Base-by-base conservation (phyloP, 768 basidiomycete species). In the Suillus paluster region DNA sequence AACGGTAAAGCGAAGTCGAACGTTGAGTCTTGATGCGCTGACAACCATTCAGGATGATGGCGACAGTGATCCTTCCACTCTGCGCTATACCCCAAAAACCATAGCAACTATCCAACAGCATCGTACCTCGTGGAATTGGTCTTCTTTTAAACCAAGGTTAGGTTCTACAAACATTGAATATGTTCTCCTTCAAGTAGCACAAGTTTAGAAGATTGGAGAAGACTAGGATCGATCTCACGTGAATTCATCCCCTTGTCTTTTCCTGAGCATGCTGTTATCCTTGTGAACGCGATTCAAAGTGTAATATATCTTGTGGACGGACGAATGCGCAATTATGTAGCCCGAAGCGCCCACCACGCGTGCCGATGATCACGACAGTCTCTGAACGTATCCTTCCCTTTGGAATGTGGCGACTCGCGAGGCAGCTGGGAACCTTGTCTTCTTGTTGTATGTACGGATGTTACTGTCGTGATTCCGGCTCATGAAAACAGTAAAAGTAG, bases 1-100 rank as follows among this genome's bases (percentile, higher is more conserved):
- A 80, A 62, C 0, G 75, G 64, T 8, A 74, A 67, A 42, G 79
- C 78, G 63, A 80, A 79, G 52, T 81, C n/a, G n/a, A n/a, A n/a
- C n/a, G n/a, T n/a, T n/a, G n/a, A n/a, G n/a, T n/a, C n/a, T n/a
- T 73, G 14, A 80, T 66, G 27, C 68, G 63, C 78, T n/a, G n/a
- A n/a, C 75, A 79, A 9, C 75, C 79, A 48, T 76, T 75, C 61
- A 75, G 74, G 2, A 76, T 68, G 33, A 76, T 42, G 75, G 70
- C 60, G 19, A n/a, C n/a, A n/a, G 69, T 69, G 42, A 76, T 67
- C 2, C 61, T 63, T 33, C 63, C 48, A 44, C 61, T 41, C 60
- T 65, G 34, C 6, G 38, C 14, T 66, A 14, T 15, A 4, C 3
- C n/a, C 17, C 17, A 60, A 21, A 21, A 59, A 21, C 11, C 25